Percentiles rank a stretch among this genome's conserved stretches.
phyloP scores from a whole-genome alignment of 352 stramenopile species.

The Discostella stelligera region DNA sequence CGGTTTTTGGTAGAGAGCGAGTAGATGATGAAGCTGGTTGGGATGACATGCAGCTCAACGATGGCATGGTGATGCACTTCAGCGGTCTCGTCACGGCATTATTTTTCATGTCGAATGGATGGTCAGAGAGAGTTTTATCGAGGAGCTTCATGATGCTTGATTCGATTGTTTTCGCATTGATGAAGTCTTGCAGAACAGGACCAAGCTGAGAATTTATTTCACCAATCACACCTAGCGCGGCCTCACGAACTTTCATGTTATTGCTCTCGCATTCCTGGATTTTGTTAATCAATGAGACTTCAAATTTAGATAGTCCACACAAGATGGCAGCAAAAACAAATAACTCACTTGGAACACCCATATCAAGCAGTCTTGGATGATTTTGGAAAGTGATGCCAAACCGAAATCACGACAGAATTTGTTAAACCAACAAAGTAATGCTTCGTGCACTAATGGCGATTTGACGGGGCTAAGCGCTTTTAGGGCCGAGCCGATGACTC shows the following conservation, averaged over 20 bases:
- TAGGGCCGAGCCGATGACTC: slow-evolving; percentile 48
- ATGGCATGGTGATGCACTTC: slow-evolving; percentile 49
- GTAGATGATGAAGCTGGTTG: slow-evolving; percentile 20
- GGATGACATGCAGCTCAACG: slow-evolving; percentile 17
- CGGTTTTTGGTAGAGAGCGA: slow-evolving; percentile 59
- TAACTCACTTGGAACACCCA: slow-evolving; percentile 67
- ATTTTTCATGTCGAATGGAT: slow-evolving; percentile 55
- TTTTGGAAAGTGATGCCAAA: slow-evolving; percentile 42
- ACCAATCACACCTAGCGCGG: slow-evolving; percentile 57
- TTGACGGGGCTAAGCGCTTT: slow-evolving; percentile 59
- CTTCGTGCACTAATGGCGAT: slow-evolving; percentile 76
- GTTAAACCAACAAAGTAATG: slow-evolving; percentile 69
- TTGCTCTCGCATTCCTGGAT: slow-evolving; percentile 64
- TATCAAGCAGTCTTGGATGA: slow-evolving; percentile 48
- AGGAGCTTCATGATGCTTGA: slow-evolving; percentile 41
- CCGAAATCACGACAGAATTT: slow-evolving; percentile 76
- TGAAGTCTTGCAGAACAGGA: slow-evolving; percentile 64
- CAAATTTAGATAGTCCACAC: slow-evolving; percentile 10
- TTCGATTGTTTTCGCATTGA: slow-evolving; percentile 54
- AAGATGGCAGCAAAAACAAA: slow-evolving; percentile 17
- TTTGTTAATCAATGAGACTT: slow-evolving; percentile 11
- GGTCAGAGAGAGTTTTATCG: slow-evolving; percentile 59
- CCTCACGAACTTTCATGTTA: slow-evolving; percentile 81
- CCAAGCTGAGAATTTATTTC: slow-evolving; percentile 75
- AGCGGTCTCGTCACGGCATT: slow-evolving; percentile 44